Percentiles rank a stretch among this genome's conserved stretches.
Evolutionary conservation across 257 asterid species (phyloP).

Genomic region (Cynanchum wilfordii): DNA sequence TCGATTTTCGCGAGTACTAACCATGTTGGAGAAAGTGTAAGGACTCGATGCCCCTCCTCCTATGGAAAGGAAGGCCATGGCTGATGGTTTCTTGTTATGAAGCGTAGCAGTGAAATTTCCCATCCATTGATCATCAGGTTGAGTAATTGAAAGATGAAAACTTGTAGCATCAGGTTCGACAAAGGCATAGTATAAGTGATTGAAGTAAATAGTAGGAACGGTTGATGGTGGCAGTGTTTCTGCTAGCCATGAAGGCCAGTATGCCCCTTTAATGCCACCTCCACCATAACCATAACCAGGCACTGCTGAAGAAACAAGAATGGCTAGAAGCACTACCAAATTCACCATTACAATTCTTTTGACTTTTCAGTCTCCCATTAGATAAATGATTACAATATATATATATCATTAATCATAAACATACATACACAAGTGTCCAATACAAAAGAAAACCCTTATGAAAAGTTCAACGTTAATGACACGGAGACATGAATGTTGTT

Average conservation of each 20-base stretch:
- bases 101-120: constrained; percentile 36
- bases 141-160: constrained; percentile 35
- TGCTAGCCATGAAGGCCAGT: constrained; percentile 45
- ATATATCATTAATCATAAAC: not conserved
- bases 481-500: constrained; percentile 9
- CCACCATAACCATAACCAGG: not conserved
- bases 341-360: constrained; percentile 20
- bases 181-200: constrained; percentile 46
- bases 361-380: not conserved
- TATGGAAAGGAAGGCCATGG: constrained; percentile 36
- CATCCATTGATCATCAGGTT: constrained; percentile 33
- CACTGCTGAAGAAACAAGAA: constrained; percentile 11
- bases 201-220: constrained; percentile 46
- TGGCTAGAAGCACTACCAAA: constrained; percentile 13
- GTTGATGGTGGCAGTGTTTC: constrained; percentile 24
- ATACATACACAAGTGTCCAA: not conserved
- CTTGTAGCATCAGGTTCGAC: constrained; percentile 36
- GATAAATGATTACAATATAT: not conserved
- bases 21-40: constrained; percentile 26
- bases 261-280: constrained; percentile 42
- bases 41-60: constrained; percentile 42
- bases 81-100: constrained; percentile 11
- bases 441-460: not conserved
- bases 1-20: constrained; percentile 10
- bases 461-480: not conserved